Conservation (phyloP, 2,329 filamentous ascomycete species). For the Venturia pyrina region DNA sequence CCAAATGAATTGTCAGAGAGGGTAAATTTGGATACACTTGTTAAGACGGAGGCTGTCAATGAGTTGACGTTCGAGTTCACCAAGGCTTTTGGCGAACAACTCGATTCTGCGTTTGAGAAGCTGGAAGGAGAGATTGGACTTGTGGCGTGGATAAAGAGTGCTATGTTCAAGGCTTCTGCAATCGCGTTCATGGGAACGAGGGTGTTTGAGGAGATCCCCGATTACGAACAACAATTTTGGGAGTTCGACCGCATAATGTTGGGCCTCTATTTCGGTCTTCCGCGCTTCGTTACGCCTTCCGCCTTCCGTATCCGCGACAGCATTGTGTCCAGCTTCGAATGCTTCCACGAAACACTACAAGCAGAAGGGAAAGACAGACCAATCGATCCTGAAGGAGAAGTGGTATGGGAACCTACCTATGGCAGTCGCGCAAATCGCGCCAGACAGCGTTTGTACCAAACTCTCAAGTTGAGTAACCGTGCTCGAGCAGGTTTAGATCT, state of each 20-base stretch:
- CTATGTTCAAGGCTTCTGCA: conserved; percentile 22
- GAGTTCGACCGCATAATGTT: conserved; percentile 21
- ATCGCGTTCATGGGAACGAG: conserved; percentile 21
- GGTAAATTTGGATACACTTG: conserved; percentile 19
- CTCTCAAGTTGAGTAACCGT: conserved; percentile 16
- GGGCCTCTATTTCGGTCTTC: conserved; percentile 21
- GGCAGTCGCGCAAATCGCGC: conserved; percentile 22
- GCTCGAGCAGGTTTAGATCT: conserved; percentile 19
- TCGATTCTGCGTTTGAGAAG: conserved; percentile 14
- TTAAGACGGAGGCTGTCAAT: conserved; percentile 21
- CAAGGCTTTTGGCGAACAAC: conserved; percentile 15
- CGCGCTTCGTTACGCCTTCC: conserved; percentile 18
- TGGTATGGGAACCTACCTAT: conserved; percentile 20
- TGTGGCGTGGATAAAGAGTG: conserved; percentile 21
- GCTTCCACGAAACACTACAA: conserved; percentile 19
- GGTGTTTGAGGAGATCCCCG: conserved; percentile 21
- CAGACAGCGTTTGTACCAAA: conserved; percentile 20
- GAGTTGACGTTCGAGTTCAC: conserved; percentile 21
- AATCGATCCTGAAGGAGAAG: conserved; percentile 14
- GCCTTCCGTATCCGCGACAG: conserved; percentile 17
- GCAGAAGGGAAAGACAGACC: conserved; percentile 9
- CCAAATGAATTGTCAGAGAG: conserved; percentile 19
- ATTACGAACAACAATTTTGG: conserved; percentile 22
- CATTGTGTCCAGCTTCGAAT: conserved; percentile 19
- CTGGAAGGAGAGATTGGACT: conserved; percentile 14